Base-by-base conservation (phyloP, 345 rosid species). In the Rhodamnia rubescens region DNA sequence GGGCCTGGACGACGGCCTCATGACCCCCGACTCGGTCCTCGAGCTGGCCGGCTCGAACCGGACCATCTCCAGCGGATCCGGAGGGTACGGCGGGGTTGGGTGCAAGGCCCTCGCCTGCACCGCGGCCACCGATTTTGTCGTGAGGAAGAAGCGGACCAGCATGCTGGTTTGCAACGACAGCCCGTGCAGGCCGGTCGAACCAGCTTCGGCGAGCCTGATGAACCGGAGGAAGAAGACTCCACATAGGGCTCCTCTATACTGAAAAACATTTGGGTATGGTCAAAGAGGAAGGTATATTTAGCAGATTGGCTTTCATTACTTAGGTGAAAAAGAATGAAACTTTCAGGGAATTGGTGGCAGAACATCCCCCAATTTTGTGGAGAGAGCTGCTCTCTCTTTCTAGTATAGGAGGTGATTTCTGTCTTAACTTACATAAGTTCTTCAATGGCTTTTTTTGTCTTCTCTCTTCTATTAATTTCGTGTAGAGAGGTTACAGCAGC, bases 161-260 rank as follows among this genome's bases (percentile, higher is more conserved):
- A 89, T 93, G 85, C 55, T 92, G 40, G 85, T 64, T 22, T 83
- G 54, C 55, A 82, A 27, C 55, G 53, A 27, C 26, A 52, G 61
- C 44, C 49, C 89, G 7, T 90, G 90, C 53, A 88, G 92, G 11
- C 86, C 91, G n/a, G 86, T 81, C 1, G 97, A 91, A 55, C 83
- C 44, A 55, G 89, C 89, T 53, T 91, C 96, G 55, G 91, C 83
- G 16, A 89, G 74, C 75, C 85, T 92, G 84, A 89, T 92, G 86
- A 96, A 89, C 88, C 92, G 99, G 80, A 84, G 99, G 74, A 95
- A 96, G 92, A 94, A 90, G 83, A 90, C 96, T 12, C 99, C 99
- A 49, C 93, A 91, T 64, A 89, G 99, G 84, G 93, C 99, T 53
- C 99, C 99, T 32, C 94, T 96, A n/a, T 92, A 94, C 86, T 96